Evolutionary conservation across 1,284 basidiomycete species (phyloP), one percentile per base, ranked within the genome.

Genomic region (Cutaneotrichosporon dermatis): DNA sequence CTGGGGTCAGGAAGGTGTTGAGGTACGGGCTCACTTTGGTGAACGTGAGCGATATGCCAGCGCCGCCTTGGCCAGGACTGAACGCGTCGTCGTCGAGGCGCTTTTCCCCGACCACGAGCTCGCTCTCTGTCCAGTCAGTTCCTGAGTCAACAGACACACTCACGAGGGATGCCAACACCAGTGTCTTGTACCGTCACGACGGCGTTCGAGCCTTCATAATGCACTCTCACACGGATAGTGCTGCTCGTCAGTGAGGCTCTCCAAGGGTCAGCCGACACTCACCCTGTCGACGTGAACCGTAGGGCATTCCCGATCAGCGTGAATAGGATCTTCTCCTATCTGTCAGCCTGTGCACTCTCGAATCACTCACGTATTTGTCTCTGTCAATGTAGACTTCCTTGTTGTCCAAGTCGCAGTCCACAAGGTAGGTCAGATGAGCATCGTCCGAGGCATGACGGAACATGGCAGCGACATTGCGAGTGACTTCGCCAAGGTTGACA

Each of bases 251-350:
- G 39, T 9, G 16, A 7, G 4, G 15, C 41, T 15, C 9, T 13
- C 36, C 25, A 25, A 25, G 25, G 25, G 25, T 25, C 25, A 25
- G 15, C 40, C 11, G 6, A 6, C 37, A 67, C 68, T 0, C 43
- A 61, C 15, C 76, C 76, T 7, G 57, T 37, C 61, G 70, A 59
- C 0, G 76, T 78, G 55, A 76, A 76, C 64, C 76, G 75, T 61
- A 77, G 61, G 4, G 75, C 76, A 60, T 80, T 80, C 4, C 72
- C 73, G 51, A 79, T 66, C 2, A 80, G 64, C 53, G 77, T 78
- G 69, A 74, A 79, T 12, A 77, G 63, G 58, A 80, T 73, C 64
- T 80, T 80, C 57, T 81, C 80, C 68, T 69, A 52, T 35, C 34
- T 15, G 48, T 46, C 36, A 41, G 33, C 13, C 16, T 43, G 10